Conservation (phyloP, 2,329 filamentous ascomycete species). For the Cladophialophora yegresii region DNA sequence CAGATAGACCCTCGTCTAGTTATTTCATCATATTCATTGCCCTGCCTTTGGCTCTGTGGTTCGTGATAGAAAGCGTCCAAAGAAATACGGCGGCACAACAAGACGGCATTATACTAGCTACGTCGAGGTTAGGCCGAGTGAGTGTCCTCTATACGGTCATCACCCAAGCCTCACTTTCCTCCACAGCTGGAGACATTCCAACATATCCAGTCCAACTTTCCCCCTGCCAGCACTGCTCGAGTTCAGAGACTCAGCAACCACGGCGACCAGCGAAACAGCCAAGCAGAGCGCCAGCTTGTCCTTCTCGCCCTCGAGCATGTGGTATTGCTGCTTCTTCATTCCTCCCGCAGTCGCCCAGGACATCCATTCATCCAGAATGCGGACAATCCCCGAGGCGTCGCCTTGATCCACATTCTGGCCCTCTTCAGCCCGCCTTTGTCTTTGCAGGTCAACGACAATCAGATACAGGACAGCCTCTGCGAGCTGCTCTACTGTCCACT, state of each 20-base stretch:
- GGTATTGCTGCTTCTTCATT: slow-evolving; percentile 38
- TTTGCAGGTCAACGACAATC: slow-evolving; percentile 36
- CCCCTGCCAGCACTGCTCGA: slow-evolving; percentile 21
- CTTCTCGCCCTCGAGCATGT: slow-evolving; percentile 31
- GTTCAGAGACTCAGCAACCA: slow-evolving; percentile 33
- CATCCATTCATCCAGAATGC: slow-evolving; percentile 39
- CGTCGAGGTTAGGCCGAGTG: background rate
- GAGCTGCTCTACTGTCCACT: slow-evolving; percentile 35
- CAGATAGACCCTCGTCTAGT: no score
- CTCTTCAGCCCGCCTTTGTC: background rate
- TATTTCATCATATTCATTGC: no score
- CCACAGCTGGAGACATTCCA: slow-evolving; percentile 39
- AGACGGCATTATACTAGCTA: no score
- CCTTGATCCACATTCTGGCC: slow-evolving; percentile 10
- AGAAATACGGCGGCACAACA: no score
- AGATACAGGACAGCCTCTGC: slow-evolving; percentile 39
- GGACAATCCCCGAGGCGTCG: slow-evolving; percentile 33
- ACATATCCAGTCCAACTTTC: slow-evolving; percentile 38
- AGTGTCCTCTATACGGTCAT: background rate
- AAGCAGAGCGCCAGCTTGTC: slow-evolving; percentile 38
- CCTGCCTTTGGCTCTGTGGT: no score
- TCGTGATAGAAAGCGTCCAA: no score
- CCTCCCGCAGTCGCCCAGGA: slow-evolving; percentile 37
- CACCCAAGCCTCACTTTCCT: slow-evolving; percentile 39
- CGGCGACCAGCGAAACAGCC: slow-evolving; percentile 36